Base-by-base conservation (phyloP, 2,329 filamentous ascomycete genomes). In the Stylonectria norvegica region DNA sequence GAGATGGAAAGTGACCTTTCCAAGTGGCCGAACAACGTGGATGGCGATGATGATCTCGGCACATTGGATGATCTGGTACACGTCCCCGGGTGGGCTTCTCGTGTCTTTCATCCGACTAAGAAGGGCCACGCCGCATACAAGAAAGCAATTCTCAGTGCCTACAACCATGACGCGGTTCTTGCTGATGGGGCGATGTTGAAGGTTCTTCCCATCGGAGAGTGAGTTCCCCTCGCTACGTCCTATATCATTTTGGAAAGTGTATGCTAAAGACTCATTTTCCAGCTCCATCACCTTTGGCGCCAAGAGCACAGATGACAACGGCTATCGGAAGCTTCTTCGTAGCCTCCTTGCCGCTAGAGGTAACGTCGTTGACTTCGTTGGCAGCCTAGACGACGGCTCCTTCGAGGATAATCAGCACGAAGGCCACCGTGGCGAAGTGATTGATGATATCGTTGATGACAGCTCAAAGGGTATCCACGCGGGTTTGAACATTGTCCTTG, bases 201-300 rank as follows among this genome's bases (percentile, higher is more conserved):
- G 4, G 31, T 40, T 5, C 37, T 40, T 34, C 37, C 37, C 12
- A 40, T 40, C 4, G 30, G 37, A 40, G 37, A 40, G 37, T 40
- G 34, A 1, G 30, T 40, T 34, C 29, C 6, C 3, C 22, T 23
- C 28, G 15, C n/a, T 15, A 20, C 12, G 7, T 7, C 12, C 22
- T 12, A 7, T 25, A 25, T 12, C 22, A 25, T 25, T 18, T 28
- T 27, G 14, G 20, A n/a, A 12, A 25, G 6, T 36, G 6, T 20
- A 27, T 17, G 9, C 17, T 19, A n/a, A 5, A 16, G 14, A 18
- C 33, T 41, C 16, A 29, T 19, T 4, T 35, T 16, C 18, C 5
- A 36, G 38, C 31, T 40, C 38, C 18, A 40, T 40, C 19, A 40
- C 38, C 1, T 36, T 15, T 12, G 38, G 38, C 28, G 38, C 32